Conservation (phyloP, 2,329 filamentous ascomycete species). For the Talaromyces albobiverticillius region DNA sequence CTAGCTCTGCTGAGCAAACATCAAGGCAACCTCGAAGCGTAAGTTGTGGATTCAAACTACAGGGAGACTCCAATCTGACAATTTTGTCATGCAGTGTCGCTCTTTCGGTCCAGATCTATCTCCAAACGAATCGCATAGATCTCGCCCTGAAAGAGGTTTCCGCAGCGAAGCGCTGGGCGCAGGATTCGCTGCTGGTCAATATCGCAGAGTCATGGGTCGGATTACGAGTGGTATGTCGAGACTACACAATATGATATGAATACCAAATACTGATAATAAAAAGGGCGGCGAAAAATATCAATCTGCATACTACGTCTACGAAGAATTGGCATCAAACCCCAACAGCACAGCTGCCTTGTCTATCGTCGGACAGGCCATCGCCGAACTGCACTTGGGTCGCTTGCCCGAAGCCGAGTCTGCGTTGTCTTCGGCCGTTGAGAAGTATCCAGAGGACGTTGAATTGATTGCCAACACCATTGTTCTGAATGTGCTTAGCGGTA, state of each 20-base stretch:
- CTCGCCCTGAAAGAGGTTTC: slow-evolving; percentile 86
- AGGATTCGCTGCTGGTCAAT: slow-evolving; percentile 91
- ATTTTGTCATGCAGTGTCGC: slow-evolving; percentile 63
- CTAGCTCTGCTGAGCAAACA: slow-evolving; percentile 76
- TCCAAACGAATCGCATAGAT: slow-evolving; percentile 87
- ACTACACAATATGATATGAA: background rate
- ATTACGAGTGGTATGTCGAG: slow-evolving; percentile 67
- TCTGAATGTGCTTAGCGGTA: slow-evolving; percentile 72
- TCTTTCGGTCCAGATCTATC: slow-evolving; percentile 86
- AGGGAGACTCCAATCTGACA: too few species aligned
- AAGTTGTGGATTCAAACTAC: slow-evolving; percentile 38
- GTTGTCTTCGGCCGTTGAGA: slow-evolving; percentile 72
- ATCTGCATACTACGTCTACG: slow-evolving; percentile 94
- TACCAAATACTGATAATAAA: background rate
- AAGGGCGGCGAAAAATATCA: slow-evolving; percentile 95
- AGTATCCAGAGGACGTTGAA: slow-evolving; percentile 68
- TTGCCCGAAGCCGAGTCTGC: slow-evolving; percentile 86
- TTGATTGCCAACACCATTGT: slow-evolving; percentile 82
- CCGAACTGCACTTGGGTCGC: slow-evolving; percentile 85
- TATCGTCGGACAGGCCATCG: slow-evolving; percentile 83
- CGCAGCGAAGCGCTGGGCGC: slow-evolving; percentile 85
- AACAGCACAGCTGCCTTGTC: slow-evolving; percentile 72
- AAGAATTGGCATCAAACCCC: slow-evolving; percentile 87
- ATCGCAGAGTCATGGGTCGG: slow-evolving; percentile 95
- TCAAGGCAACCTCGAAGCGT: slow-evolving; percentile 77